phyloP scores from a whole-genome alignment of 805 yeast genomes.

The Candida tibetensis region DNA sequence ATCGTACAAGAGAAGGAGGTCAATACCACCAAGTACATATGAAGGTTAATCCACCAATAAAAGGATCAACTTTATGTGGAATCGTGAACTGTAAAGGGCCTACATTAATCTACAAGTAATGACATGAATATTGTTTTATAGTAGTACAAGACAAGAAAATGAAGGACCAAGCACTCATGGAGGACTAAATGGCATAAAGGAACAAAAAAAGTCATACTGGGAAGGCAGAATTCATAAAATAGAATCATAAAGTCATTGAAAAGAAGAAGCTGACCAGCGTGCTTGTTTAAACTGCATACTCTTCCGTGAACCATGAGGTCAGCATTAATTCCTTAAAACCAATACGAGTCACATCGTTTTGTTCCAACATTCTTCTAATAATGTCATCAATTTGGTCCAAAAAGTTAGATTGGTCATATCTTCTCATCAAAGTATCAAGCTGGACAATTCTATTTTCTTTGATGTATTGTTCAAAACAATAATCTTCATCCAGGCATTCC shows the following conservation, averaged over 20 bases:
- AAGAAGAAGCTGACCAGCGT: no score
- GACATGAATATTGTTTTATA: no score
- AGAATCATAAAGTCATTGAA: no score
- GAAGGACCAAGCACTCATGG: no score
- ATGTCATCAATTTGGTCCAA: neutral
- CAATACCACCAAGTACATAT: neutral
- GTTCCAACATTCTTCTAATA: slow-evolving; percentile 1
- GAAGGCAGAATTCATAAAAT: no score
- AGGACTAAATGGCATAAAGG: no score
- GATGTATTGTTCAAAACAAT: neutral
- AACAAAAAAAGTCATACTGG: no score
- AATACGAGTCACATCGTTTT: slow-evolving; percentile 1
- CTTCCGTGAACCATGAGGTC: neutral
- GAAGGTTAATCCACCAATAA: neutral
- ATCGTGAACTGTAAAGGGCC: neutral
- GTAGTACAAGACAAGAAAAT: no score
- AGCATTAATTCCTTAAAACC: neutral
- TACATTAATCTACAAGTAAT: neutral
- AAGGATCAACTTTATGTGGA: neutral
- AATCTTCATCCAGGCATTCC: neutral
- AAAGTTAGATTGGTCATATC: no score
- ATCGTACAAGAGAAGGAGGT: neutral
- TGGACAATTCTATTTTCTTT: neutral
- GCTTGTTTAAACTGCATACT: no score
- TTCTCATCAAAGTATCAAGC: neutral